Evolutionary conservation across 306 rosid species (phyloP).

Genomic region (Acacia melanoxylon): DNA sequence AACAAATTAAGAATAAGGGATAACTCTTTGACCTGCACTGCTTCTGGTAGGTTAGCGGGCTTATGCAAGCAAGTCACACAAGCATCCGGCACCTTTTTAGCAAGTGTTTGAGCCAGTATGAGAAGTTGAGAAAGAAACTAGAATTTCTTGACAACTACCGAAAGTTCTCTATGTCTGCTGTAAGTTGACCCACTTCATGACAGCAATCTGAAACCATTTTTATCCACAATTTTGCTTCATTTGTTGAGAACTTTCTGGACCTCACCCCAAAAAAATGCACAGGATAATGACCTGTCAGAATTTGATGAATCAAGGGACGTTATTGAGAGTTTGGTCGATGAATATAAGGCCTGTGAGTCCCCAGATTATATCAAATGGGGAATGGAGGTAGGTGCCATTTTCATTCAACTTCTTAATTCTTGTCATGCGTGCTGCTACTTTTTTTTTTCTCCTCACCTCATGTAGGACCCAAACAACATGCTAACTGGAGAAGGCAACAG

Average conservation of each 20-base stretch:
- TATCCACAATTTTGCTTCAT: conserved; percentile 13
- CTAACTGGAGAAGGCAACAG: conserved; percentile 87
- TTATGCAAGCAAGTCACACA: conserved; percentile 97
- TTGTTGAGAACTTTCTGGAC: conserved; percentile 21
- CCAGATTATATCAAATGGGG: conserved; percentile 99
- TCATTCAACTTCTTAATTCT: conserved; percentile 20
- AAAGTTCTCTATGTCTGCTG: conserved; percentile 97
- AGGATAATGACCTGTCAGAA: conserved; percentile 98
- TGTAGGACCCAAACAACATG: conserved; percentile 74
- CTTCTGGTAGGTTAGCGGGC: conserved; percentile 82
- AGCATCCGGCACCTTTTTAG: conserved; percentile 97
- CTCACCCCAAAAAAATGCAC: conserved; percentile 37
- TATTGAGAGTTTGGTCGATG: conserved; percentile 92
- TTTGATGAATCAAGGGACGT: conserved; percentile 97
- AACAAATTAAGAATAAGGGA: not conserved
- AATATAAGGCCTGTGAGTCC: conserved; percentile 96
- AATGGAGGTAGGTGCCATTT: conserved; percentile 73
- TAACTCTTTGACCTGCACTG: conserved; percentile 28
- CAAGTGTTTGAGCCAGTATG: conserved; percentile 92
- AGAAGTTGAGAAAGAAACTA: conserved; percentile 92
- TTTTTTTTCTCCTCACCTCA: not conserved
- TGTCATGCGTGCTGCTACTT: conserved; percentile 18
- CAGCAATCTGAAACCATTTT: conserved; percentile 14
- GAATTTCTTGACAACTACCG: conserved; percentile 93
- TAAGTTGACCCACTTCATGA: conserved; percentile 47